These are phyloP conservation scores for Solanum arcanum DNA, from an alignment of 257 asterid genomes.

Conservation along the genomic window DNA sequence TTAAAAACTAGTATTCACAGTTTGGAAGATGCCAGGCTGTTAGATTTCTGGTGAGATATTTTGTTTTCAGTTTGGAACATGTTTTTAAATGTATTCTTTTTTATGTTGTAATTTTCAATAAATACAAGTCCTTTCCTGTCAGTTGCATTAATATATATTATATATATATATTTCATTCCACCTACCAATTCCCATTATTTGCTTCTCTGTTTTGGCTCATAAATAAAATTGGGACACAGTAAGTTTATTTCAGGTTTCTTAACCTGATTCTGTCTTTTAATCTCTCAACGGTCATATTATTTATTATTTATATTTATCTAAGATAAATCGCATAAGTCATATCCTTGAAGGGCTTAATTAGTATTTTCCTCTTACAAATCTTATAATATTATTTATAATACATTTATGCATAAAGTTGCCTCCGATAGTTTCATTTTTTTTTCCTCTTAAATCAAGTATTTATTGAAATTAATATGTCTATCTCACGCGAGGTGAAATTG, in stretches of 20 bases:
- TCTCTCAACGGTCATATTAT: background rate
- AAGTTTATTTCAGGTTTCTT: background rate
- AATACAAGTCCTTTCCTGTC: background rate
- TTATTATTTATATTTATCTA: too few relatives aligned
- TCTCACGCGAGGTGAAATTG: fast-evolving
- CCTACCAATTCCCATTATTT: background rate
- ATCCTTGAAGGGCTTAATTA: background rate
- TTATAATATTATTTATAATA: too few relatives aligned
- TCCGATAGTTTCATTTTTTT: too few relatives aligned
- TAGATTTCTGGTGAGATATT: background rate
- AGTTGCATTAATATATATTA: background rate
- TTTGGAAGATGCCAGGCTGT: background rate
- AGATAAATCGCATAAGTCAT: background rate
- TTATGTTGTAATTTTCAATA: background rate
- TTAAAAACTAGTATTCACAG: background rate
- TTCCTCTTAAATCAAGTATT: fast-evolving
- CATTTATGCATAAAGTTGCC: too few relatives aligned
- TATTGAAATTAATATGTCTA: too few relatives aligned
- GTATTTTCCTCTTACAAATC: background rate
- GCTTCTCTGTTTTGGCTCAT: background rate
- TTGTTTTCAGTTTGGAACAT: background rate
- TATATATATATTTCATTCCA: background rate
- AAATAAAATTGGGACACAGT: background rate
- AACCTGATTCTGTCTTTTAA: background rate
- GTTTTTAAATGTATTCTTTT: background rate